Conservation (phyloP, 345 rosid genomes). For the Lenwebbia sp. region DNA sequence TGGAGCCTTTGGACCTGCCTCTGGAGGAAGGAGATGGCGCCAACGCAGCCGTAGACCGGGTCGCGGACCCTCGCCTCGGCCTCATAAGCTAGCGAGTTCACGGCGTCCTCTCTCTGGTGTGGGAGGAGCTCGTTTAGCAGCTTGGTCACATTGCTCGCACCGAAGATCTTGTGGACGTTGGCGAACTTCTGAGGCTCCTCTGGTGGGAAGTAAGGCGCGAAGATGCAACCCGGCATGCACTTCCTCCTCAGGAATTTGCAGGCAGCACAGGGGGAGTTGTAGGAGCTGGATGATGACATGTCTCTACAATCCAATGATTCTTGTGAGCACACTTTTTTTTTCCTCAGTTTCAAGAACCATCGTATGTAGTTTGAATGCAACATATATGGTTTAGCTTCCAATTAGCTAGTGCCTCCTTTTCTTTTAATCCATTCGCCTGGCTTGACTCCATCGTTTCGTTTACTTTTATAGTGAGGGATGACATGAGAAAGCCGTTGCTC, state of each 20-base stretch:
- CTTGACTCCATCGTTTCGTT: background rate
- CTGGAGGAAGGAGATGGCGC: constrained; percentile 86
- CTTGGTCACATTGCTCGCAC: constrained; percentile 90
- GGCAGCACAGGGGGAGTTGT: constrained; percentile 96
- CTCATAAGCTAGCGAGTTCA: constrained; percentile 85
- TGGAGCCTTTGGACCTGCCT: constrained; percentile 86
- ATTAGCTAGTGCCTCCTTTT: background rate
- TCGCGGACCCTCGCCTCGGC: constrained; percentile 93
- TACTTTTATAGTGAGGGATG: background rate
- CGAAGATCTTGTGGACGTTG: constrained; percentile 93
- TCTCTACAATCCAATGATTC: background rate
- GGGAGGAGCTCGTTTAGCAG: constrained; percentile 85
- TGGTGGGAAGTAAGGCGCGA: constrained; percentile 93
- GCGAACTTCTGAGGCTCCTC: constrained; percentile 95
- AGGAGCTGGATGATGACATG: constrained; percentile 26
- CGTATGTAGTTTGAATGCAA: background rate
- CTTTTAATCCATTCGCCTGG: background rate
- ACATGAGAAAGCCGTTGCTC: background rate
- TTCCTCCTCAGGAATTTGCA: constrained; percentile 91
- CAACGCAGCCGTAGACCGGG: constrained; percentile 86
- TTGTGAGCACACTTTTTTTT: background rate
- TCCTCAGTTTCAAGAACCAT: background rate
- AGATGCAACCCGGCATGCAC: constrained; percentile 87
- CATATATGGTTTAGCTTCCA: background rate
- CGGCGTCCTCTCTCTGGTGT: constrained; percentile 92